phyloP scores from a whole-genome alignment of 2,329 filamentous ascomycete species.

The Immersiporthe knoxdaviesiana region DNA sequence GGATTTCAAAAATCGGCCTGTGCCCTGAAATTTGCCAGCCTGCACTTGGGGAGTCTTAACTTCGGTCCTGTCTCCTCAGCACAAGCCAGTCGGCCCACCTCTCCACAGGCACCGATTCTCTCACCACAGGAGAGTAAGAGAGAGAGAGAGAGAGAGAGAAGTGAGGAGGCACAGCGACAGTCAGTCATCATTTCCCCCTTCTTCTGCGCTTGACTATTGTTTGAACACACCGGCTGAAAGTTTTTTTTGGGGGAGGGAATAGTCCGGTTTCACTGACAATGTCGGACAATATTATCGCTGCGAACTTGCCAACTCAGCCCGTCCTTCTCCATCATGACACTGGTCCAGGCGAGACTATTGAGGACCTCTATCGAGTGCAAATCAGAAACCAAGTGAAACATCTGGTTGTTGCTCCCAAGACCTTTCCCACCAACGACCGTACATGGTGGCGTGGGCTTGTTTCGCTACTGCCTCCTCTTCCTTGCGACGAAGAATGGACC shows the following conservation, averaged over 20 bases:
- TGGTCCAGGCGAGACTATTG: background rate
- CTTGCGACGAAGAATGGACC: background rate
- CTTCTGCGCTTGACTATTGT: too few relatives aligned
- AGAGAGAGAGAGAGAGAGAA: too few relatives aligned
- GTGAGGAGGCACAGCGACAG: too few relatives aligned
- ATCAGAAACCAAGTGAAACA: background rate
- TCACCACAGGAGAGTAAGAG: too few relatives aligned
- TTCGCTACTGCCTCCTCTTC: background rate
- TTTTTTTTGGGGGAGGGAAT: background rate
- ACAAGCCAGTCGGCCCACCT: too few relatives aligned
- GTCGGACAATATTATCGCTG: background rate
- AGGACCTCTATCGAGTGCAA: background rate
- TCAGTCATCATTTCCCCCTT: too few relatives aligned
- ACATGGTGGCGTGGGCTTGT: background rate
- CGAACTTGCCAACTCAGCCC: background rate
- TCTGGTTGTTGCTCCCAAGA: background rate
- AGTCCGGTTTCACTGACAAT: background rate
- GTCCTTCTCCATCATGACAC: background rate
- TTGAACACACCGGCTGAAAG: background rate
- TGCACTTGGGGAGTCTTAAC: too few relatives aligned
- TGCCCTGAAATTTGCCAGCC: too few relatives aligned
- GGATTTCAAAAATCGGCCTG: too few relatives aligned
- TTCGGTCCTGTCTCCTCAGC: too few relatives aligned
- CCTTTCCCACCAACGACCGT: background rate
- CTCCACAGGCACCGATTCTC: too few relatives aligned